Conservation (phyloP, 2,329 filamentous ascomycete species). For the Pestalotiopsis sp. region DNA sequence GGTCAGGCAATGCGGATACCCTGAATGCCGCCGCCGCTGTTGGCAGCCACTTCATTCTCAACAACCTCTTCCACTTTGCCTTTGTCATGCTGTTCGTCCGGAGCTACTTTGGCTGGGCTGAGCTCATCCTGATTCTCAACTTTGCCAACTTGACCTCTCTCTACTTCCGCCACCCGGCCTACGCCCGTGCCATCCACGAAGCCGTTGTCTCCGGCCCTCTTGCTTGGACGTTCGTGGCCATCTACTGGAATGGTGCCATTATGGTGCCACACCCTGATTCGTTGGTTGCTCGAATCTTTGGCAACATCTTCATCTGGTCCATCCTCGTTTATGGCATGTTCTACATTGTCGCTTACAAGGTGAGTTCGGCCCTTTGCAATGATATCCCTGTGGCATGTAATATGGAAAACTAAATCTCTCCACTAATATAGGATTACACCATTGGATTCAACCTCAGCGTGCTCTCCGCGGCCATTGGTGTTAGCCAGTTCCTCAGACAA, state of each 20-base stretch:
- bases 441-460: conserved; percentile 81
- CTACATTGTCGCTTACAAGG: conserved; percentile 76
- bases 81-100: conserved; percentile 85
- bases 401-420: conserved; percentile 5
- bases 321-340: conserved; percentile 77
- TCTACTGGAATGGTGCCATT: conserved; percentile 89
- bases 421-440: conserved; percentile 63
- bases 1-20: conserved; percentile 64
- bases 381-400: too few relatives aligned
- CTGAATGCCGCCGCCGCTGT: conserved; percentile 75
- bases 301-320: conserved; percentile 87
- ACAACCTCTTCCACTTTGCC: conserved; percentile 81
- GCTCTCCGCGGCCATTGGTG: conserved; percentile 73
- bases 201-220: conserved; percentile 77
- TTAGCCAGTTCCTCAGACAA: conserved; percentile 75
- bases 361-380: conserved; percentile 31
- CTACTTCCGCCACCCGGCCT: conserved; percentile 79
- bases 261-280: conserved; percentile 71
- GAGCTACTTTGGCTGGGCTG: conserved; percentile 73
- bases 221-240: conserved; percentile 82
- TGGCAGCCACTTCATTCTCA: conserved; percentile 81
- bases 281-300: conserved; percentile 75
- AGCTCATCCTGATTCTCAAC: conserved; percentile 78
- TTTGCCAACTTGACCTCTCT: conserved; percentile 78
- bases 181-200: conserved; percentile 75